A percentile compares a stretch with the other conserved stretches of the same genome.
phyloP scores from a whole-genome alignment of 371 early-diverging fungal species.

The Funneliformis caledonium region DNA sequence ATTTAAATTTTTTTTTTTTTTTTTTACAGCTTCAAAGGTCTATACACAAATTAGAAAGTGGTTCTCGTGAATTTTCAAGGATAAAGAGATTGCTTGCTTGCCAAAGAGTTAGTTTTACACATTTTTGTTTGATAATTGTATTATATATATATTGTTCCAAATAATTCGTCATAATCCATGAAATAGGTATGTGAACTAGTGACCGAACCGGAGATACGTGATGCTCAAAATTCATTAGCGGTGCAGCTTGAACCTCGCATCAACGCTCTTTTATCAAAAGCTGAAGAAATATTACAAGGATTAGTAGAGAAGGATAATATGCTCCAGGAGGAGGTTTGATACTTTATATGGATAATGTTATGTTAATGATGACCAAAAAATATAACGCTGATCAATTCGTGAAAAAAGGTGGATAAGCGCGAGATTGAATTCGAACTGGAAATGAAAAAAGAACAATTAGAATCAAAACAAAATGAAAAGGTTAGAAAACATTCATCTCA shows the following conservation, averaged over 20 bases:
- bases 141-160: neutral
- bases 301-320: neutral
- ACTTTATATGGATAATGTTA: neutral
- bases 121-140: no score
- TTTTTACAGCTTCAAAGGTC: neutral
- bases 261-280: neutral
- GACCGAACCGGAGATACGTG: slow-evolving; percentile 9
- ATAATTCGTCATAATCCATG: neutral
- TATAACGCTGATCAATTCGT: neutral
- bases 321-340: slow-evolving; percentile 10
- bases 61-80: neutral
- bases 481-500: neutral
- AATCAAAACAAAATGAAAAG: neutral
- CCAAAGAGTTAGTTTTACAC: neutral
- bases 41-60: neutral
- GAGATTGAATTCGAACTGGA: neutral
- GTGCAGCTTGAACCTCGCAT: slow-evolving; percentile 4
- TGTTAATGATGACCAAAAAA: neutral
- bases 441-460: slow-evolving; percentile 10
- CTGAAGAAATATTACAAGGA: slow-evolving; percentile 15
- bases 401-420: neutral
- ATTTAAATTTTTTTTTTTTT: neutral
- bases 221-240: neutral
- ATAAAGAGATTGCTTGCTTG: slow-evolving; percentile 5
- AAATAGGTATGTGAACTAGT: slow-evolving; percentile 21